phyloP scores from a whole-genome alignment of 192 early-diverging fungal genomes.

The Linnemannia elongata region DNA sequence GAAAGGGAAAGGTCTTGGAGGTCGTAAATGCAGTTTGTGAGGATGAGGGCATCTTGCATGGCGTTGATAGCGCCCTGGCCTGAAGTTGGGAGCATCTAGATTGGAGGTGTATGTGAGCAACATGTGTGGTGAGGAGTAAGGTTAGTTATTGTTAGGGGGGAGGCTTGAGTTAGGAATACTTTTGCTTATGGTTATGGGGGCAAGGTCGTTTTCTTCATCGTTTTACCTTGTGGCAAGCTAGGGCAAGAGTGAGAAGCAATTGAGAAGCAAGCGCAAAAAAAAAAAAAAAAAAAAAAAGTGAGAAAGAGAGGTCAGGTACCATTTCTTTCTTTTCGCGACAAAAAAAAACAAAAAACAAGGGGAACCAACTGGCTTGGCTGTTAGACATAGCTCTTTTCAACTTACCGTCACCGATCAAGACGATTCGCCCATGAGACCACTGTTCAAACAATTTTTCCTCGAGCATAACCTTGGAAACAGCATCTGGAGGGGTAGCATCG shows the following conservation, averaged over 20 bases:
- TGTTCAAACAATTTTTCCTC: background rate
- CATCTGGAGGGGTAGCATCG: background rate
- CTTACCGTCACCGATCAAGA: background rate
- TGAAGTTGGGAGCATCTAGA: background rate
- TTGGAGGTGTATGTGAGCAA: background rate
- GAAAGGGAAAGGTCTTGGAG: background rate
- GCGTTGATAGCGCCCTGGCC: background rate
- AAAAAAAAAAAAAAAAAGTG: background rate
- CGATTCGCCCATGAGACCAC: background rate
- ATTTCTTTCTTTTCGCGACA: too few species aligned
- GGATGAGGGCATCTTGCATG: background rate
- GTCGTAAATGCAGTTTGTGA: background rate
- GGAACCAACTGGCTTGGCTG: too few species aligned
- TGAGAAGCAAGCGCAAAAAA: background rate
- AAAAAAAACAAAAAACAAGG: too few species aligned
- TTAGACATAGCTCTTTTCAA: background rate
- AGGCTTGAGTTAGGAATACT: background rate
- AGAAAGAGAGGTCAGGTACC: background rate
- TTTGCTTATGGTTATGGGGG: too few species aligned
- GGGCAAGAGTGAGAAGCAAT: background rate
- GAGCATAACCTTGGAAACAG: background rate
- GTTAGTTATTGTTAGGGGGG: background rate
- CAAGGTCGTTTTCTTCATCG: background rate
- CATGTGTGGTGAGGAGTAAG: background rate
- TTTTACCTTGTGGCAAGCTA: conserved; percentile 1